Evolutionary conservation across 2,329 filamentous ascomycete species (phyloP).

Genomic region (Scedosporium apiospermum): DNA sequence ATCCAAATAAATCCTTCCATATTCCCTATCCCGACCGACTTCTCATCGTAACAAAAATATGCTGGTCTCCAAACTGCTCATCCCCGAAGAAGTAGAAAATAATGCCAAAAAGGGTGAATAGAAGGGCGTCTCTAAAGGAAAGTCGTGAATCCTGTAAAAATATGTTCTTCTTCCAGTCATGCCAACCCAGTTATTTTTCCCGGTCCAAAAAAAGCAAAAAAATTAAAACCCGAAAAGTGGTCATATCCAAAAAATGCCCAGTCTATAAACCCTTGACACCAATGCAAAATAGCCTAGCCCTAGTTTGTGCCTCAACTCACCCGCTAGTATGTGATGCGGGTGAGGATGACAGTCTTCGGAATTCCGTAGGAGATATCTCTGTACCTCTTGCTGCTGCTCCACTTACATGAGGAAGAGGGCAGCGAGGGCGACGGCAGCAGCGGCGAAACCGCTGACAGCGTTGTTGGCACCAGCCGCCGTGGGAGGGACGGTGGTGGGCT

Average conservation of each 20-base stretch:
- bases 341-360: neutral
- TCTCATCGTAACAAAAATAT: no score
- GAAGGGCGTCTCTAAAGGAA: neutral
- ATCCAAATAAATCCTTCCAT: no score
- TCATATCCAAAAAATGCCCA: neutral
- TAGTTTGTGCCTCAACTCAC: no score
- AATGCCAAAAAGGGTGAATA: neutral
- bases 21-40: no score
- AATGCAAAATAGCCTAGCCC: neutral
- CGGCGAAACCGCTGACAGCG: constrained; percentile 25
- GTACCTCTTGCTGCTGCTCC: neutral
- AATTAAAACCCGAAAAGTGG: neutral
- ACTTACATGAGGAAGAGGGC: constrained; percentile 5
- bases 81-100: neutral
- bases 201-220: neutral
- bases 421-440: constrained; percentile 25
- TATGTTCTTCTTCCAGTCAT: neutral
- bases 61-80: no score
- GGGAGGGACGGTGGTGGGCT: constrained; percentile 16
- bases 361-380: neutral
- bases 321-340: neutral
- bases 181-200: neutral
- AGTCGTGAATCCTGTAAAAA: neutral
- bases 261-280: neutral
- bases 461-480: constrained; percentile 26